Conservation (phyloP, 2,329 filamentous ascomycete genomes). For the Talaromyces sp. region DNA sequence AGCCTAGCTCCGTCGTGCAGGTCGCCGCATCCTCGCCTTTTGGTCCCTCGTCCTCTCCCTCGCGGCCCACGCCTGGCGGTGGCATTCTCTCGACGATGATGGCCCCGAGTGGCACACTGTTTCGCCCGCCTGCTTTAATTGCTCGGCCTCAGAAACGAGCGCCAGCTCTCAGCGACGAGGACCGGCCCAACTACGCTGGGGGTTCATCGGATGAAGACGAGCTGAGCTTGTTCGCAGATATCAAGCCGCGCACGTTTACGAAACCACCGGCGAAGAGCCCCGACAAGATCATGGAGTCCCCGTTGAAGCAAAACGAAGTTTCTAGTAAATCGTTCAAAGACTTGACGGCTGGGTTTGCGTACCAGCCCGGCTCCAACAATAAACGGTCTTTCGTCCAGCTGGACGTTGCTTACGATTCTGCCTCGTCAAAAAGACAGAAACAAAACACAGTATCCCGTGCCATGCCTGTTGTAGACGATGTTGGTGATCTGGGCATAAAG, state of each 20-base stretch:
- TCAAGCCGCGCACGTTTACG: conserved; percentile 57
- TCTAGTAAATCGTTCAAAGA: conserved; percentile 36
- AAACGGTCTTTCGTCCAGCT: conserved; percentile 43
- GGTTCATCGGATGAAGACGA: conserved; percentile 60
- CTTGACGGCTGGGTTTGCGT: conserved; percentile 40
- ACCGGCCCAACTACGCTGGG: conserved; percentile 55
- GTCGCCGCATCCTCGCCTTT: conserved; percentile 86
- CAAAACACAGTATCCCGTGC: conserved; percentile 44
- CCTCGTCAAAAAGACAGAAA: conserved; percentile 35
- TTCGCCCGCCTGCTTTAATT: conserved; percentile 48
- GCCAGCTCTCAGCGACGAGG: conserved; percentile 48
- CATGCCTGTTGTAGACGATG: conserved; percentile 28
- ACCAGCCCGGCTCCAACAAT: conserved; percentile 26
- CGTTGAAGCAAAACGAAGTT: conserved; percentile 24
- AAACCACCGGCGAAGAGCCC: conserved; percentile 35
- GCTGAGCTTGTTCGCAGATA: conserved; percentile 48
- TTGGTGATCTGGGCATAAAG: conserved; percentile 30
- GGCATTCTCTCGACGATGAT: conserved; percentile 58
- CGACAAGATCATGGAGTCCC: conserved; percentile 40
- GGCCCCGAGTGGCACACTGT: conserved; percentile 71
- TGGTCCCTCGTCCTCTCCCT: conserved; percentile 44
- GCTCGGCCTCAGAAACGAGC: conserved; percentile 36
- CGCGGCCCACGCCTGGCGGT: conserved; percentile 27
- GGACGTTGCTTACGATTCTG: conserved; percentile 35
- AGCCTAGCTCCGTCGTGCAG: conserved; percentile 55